Percentiles rank a stretch among this genome's conserved stretches.
Conservation (phyloP, 148 eudicot species). For the Pouteria glomerata region DNA sequence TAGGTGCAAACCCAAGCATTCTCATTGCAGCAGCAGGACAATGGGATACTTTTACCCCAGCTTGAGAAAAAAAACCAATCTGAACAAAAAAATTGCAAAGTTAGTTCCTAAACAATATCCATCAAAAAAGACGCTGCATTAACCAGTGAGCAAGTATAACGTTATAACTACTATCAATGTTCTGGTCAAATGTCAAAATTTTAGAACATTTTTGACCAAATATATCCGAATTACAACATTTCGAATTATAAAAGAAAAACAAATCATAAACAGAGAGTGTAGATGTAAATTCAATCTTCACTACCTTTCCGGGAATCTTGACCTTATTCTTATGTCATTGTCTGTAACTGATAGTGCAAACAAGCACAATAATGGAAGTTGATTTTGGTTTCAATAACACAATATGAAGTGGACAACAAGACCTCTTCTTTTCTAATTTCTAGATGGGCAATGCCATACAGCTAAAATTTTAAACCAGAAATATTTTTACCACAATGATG, state of each 20-base stretch:
- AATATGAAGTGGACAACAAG: not conserved
- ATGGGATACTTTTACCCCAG: slow-evolving; percentile 86
- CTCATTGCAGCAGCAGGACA: slow-evolving; percentile 98
- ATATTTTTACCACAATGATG: no score
- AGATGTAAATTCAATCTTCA: not conserved
- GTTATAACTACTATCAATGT: not conserved
- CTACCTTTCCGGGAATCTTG: not conserved
- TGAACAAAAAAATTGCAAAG: slow-evolving; percentile 21
- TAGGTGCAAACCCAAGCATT: slow-evolving; percentile 96
- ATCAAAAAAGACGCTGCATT: not conserved
- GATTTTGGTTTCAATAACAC: not conserved
- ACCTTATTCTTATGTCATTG: not conserved
- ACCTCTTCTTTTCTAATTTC: no score
- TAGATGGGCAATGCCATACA: no score
- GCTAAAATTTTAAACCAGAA: no score
- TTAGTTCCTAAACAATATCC: not conserved
- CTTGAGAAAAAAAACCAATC: slow-evolving; percentile 61
- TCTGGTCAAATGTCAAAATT: not conserved
- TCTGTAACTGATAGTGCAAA: not conserved
- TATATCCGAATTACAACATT: not conserved
- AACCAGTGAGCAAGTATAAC: not conserved
- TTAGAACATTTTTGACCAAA: not conserved
- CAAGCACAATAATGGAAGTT: not conserved
- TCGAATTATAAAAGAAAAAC: not conserved
- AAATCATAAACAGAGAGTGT: not conserved